These are phyloP conservation scores for Diaporthe sp. DNA, from an alignment of 2,329 filamentous ascomycete genomes.

Conservation along the genomic window DNA sequence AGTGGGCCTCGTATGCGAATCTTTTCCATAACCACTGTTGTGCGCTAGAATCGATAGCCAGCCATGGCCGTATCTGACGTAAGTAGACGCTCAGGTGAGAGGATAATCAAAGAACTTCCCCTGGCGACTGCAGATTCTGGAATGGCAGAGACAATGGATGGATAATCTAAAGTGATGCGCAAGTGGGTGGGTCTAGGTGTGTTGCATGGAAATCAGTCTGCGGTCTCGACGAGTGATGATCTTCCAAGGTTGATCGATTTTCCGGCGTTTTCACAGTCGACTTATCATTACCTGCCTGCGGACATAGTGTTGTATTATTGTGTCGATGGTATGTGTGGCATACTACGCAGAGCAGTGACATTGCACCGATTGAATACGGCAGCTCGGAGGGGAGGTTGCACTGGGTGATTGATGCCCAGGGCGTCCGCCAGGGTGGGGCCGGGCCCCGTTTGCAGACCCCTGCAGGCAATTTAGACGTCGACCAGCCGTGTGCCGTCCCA, in stretches of 20 bases:
- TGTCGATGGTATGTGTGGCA: background rate
- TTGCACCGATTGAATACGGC: background rate
- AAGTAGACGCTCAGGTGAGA: background rate
- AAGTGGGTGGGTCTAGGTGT: background rate
- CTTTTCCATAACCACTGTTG: background rate
- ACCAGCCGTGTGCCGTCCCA: conserved; percentile 13
- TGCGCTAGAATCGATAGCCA: background rate
- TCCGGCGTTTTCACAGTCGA: too few species aligned
- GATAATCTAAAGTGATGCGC: conserved; percentile 15
- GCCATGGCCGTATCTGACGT: background rate
- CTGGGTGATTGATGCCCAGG: conserved; percentile 2
- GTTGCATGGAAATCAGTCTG: background rate
- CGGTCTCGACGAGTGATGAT: background rate
- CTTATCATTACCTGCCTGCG: background rate
- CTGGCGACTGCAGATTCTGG: conserved; percentile 10
- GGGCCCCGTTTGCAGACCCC: conserved; percentile 3
- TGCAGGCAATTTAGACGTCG: conserved; percentile 17
- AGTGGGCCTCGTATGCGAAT: conserved; percentile 1
- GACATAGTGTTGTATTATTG: background rate
- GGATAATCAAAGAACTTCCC: background rate
- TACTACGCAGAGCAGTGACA: background rate
- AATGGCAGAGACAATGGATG: conserved; percentile 1
- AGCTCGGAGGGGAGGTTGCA: background rate
- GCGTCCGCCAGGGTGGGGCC: conserved; percentile 17
- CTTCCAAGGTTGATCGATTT: background rate